Base-by-base conservation (phyloP, 352 stramenopile genomes). In the Phytophthora europaea region DNA sequence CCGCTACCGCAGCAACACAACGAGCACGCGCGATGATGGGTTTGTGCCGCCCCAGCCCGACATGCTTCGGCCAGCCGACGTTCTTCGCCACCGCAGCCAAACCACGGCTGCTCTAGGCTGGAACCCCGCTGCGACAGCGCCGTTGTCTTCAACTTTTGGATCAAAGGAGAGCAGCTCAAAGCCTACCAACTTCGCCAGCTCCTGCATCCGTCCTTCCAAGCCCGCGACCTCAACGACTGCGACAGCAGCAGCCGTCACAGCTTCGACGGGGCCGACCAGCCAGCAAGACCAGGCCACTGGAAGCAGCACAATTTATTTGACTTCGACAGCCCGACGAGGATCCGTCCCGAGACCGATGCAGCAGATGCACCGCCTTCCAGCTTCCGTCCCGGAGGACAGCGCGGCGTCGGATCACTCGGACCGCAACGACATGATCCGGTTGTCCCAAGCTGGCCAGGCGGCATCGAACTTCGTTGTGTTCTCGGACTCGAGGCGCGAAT, bases 381-480 rank as follows among this genome's bases (percentile, higher is more conserved):
- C 61, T 57, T 73, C 75, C 13, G 62, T 79, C 36, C 67, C 63
- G 1, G 71, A 76, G 20, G 54, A 45, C 45, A 69, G 62, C 20
- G 43, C 67, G 0, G 48, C 56, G 9, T 72, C 43, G 31, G 56
- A 56, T 33, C 72, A 65, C 53, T 72, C 43, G 31, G 56, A 56
- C 38, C 72, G 68, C 53, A 80, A 78, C 64, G 67, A 82, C 45
- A 79, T 83, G 65, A 83, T 83, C 40, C 65, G 63, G 18, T 69
- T 83, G 50, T 12, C 68, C n/a, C 48, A 60, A 15, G 33, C 51
- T 15, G 51, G 20, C n/a, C 61, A 80, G n/a, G 16, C 47, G 2
- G 34, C 57, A 47, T 23, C 61, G 18, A 65, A 73, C 51, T 83
- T 83, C 28, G 69, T 83, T 20, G 59, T 83, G 16, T 83, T 83